Conservation (phyloP, 2,329 filamentous ascomycete genomes). For the Magnaporthiopsis incrustans region DNA sequence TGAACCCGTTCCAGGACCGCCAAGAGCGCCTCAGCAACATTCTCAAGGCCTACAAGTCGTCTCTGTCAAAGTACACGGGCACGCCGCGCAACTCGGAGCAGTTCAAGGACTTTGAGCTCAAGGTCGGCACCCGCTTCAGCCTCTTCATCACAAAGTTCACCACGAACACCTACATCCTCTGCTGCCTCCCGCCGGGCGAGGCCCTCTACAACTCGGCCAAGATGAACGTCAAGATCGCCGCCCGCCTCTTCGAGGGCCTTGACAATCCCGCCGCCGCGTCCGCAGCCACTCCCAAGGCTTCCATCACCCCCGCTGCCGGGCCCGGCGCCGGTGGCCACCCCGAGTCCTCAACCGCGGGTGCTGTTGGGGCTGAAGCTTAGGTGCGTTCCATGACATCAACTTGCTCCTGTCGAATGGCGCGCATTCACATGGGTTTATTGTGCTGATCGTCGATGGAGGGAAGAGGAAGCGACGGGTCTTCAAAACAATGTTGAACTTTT, state of each 20-base stretch:
- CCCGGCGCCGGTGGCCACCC: neutral
- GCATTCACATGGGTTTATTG: neutral
- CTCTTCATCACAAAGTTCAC: slow-evolving; percentile 94
- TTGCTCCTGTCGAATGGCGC: neutral
- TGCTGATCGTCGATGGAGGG: neutral
- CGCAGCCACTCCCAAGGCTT: slow-evolving; percentile 1
- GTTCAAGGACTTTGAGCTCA: slow-evolving; percentile 74
- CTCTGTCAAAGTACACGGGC: slow-evolving; percentile 64
- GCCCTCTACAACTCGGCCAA: slow-evolving; percentile 85
- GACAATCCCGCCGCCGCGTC: slow-evolving; percentile 40
- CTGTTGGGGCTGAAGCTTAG: neutral
- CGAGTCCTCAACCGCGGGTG: neutral
- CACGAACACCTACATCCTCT: slow-evolving; percentile 94
- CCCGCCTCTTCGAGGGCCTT: slow-evolving; percentile 68
- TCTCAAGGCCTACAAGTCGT: slow-evolving; percentile 97
- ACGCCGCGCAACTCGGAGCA: slow-evolving; percentile 76
- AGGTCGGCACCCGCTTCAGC: slow-evolving; percentile 70
- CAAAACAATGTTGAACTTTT: neutral
- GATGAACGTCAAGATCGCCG: slow-evolving; percentile 81
- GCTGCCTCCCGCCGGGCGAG: slow-evolving; percentile 84
- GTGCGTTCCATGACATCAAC: neutral
- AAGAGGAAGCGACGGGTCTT: neutral
- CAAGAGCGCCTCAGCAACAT: slow-evolving; percentile 95
- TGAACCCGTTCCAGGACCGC: slow-evolving; percentile 85
- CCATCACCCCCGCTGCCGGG: neutral